Evolutionary conservation across 1,139 yeast genomes (phyloP).

Genomic region (Protomyces inouyei): DNA sequence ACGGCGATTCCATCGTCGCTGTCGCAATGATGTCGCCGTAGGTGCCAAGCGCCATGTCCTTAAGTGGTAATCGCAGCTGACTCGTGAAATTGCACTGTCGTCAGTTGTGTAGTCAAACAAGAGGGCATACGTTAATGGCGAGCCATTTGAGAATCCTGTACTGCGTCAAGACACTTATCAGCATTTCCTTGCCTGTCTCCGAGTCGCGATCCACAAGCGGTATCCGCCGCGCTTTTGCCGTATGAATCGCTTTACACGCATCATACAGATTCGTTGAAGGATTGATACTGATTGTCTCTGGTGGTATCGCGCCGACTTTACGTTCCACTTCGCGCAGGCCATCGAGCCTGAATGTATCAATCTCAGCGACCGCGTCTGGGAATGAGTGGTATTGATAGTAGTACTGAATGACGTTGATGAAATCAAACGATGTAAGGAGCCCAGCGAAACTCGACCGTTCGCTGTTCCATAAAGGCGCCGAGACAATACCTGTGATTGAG

Average conservation of each 20-base stretch:
- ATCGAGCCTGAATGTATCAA: constrained; percentile 77
- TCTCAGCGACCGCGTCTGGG: constrained; percentile 85
- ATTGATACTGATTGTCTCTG: constrained; percentile 83
- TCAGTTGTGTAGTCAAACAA: neutral
- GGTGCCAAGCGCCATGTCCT: constrained; percentile 57
- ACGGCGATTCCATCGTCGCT: constrained; percentile 88
- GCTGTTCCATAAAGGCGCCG: constrained; percentile 96
- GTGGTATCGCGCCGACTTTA: constrained; percentile 81
- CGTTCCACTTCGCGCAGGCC: constrained; percentile 72
- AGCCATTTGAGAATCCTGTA: constrained; percentile 94
- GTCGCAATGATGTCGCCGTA: constrained; percentile 56
- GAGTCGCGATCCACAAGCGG: constrained; percentile 94
- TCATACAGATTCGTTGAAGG: constrained; percentile 88
- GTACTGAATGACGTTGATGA: constrained; percentile 90
- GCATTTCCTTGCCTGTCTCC: constrained; percentile 86
- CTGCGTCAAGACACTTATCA: constrained; percentile 81
- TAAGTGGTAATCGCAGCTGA: constrained; percentile 70
- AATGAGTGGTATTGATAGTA: constrained; percentile 60
- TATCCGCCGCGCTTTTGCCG: constrained; percentile 84
- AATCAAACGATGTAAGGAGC: constrained; percentile 82
- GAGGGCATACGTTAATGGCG: constrained; percentile 57
- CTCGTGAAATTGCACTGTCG: constrained; percentile 76
- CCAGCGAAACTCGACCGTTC: constrained; percentile 90
- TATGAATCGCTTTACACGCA: constrained; percentile 89
- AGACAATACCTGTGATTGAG: constrained; percentile 52